A percentile compares a stretch with the other conserved stretches of the same genome.
Conservation (phyloP, 2,329 filamentous ascomycete genomes). For the Ustilaginoidea virens region DNA sequence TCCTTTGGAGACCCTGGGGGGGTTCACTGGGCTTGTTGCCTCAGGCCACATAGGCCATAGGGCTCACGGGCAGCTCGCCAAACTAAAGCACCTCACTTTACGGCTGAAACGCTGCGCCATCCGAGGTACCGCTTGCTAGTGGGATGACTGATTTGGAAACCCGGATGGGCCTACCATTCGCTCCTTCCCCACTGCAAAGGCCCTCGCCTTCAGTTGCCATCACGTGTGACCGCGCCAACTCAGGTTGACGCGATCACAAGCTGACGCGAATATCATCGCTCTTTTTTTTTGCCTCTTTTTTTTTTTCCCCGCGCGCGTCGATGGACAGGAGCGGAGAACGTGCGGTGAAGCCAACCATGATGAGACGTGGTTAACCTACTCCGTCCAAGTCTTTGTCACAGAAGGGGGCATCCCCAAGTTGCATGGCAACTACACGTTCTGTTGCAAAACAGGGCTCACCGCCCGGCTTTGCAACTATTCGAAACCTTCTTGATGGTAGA, state of each 20-base stretch:
- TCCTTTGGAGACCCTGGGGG: slow-evolving; percentile 1
- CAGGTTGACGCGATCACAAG: neutral
- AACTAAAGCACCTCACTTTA: neutral
- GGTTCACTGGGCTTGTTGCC: slow-evolving; percentile 3
- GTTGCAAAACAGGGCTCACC: slow-evolving; percentile 3
- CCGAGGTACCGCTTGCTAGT: slow-evolving; percentile 1
- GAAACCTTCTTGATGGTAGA: slow-evolving; percentile 27
- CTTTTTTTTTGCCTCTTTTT: too few relatives aligned
- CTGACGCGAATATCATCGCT: slow-evolving; percentile 2
- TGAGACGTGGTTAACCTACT: too few relatives aligned
- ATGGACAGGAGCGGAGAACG: too few relatives aligned
- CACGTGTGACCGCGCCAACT: slow-evolving; percentile 3
- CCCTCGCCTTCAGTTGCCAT: too few relatives aligned
- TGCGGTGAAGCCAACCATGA: too few relatives aligned
- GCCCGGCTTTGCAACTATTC: slow-evolving; percentile 16
- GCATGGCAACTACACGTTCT: slow-evolving; percentile 5
- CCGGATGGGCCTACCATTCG: too few relatives aligned
- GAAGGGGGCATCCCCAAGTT: neutral
- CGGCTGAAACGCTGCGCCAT: neutral
- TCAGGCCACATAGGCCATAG: slow-evolving; percentile 5
- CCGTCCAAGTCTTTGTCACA: too few relatives aligned
- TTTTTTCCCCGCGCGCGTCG: too few relatives aligned
- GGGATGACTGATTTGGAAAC: neutral
- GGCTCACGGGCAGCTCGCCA: neutral
- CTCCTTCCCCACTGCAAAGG: too few relatives aligned